Base-by-base conservation (phyloP, 1,139 yeast species). In the Blastobotrys petasosporus region DNA sequence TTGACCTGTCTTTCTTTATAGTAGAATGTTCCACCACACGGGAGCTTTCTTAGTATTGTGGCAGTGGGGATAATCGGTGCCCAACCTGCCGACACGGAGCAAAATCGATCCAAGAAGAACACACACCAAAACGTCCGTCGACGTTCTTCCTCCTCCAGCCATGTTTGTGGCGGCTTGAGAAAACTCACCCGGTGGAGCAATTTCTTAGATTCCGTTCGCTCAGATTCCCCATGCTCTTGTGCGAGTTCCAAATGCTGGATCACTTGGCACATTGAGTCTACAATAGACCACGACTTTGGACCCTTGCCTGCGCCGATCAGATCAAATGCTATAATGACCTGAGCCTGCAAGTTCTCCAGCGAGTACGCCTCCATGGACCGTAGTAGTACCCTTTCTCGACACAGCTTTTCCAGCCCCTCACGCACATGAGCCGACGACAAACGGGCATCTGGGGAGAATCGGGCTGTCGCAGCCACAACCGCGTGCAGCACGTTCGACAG, bases 11-110 rank as follows among this genome's bases (percentile, higher is more conserved):
- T 29, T n/a, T 46, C 50, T 9, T 44, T 42, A 9, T 48, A 30
- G 37, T 44, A 55, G 16, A 50, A 35, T 23, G 42, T 31, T 1
- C 59, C 57, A 17, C 51, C 57, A 20, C 46, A 45, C 1, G 59
- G 59, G 20, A 56, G 44, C 16, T 54, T 44, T n/a, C 59, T 40
- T 37, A 42, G 46, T 16, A 52, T 49, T 25, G 47, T 53, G 1
- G 48, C 41, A 15, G 51, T 31, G 17, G 45, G 47, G 32, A 54
- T 46, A 36, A 54, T 52, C 3, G 56, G 50, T 33, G 53, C 51
- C 58, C 58, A 55, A 6, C 59, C 58, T 4, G 59, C 54, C 10
- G 53, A 36, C 20, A 54, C 57, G n/a, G 58, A 52, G 44, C 59
- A 54, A 36, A 57, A 57, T 16, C 60, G 42, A 31, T 56, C 59